These are phyloP conservation scores for Pseudotsuga menziesii DNA, from an alignment of 75 land plant species.

Conservation along the genomic window DNA sequence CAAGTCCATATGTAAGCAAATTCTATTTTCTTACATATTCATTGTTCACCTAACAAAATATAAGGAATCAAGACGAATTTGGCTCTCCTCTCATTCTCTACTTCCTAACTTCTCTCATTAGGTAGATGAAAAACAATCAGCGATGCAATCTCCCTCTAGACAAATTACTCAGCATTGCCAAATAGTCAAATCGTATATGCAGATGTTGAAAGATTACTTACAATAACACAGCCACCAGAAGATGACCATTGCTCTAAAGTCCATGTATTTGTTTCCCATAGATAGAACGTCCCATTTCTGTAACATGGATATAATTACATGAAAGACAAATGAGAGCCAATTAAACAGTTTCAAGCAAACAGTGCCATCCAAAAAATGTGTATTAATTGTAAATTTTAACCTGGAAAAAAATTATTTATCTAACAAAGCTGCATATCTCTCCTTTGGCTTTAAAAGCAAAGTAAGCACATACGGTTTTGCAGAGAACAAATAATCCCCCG, in stretches of 20 bases:
- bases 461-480: conserved; percentile 54
- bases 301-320: conserved; percentile 6
- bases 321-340: background rate
- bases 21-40: too few species aligned
- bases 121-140: background rate
- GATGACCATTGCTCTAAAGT: conserved; percentile 93
- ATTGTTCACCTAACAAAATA: too few species aligned
- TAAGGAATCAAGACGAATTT: too few species aligned
- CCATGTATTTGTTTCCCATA: conserved; percentile 97
- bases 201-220: conserved; percentile 25
- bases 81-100: background rate
- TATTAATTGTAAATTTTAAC: background rate
- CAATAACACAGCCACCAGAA: conserved; percentile 71
- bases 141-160: background rate
- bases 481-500: conserved; percentile 87
- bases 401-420: background rate
- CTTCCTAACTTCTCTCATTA: background rate
- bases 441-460: background rate
- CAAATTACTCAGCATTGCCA: background rate
- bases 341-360: background rate
- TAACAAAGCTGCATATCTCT: background rate
- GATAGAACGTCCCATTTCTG: conserved; percentile 91
- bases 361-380: background rate
- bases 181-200: background rate
- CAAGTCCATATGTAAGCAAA: too few species aligned